Percentiles rank a stretch among this genome's conserved stretches.
Evolutionary conservation across 1,284 basidiomycete genomes (phyloP).

Genomic region (Trichosporon ovoides): DNA sequence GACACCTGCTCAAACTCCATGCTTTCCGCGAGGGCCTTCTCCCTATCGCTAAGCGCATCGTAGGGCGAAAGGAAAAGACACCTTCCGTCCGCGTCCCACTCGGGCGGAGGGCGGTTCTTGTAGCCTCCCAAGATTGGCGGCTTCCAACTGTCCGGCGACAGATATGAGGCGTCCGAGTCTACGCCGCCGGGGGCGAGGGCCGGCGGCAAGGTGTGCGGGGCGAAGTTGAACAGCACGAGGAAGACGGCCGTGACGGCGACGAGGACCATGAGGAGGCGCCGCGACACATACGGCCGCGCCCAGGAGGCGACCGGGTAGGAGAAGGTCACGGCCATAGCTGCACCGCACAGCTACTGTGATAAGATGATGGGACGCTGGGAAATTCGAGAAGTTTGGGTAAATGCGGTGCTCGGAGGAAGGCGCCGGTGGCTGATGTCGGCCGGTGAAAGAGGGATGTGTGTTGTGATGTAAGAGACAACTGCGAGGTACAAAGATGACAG

Average conservation of each 20-base stretch:
- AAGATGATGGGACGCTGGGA: too few species aligned
- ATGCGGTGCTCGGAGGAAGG: too few species aligned
- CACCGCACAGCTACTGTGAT: background rate
- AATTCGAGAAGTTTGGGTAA: too few species aligned
- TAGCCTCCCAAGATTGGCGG: slow-evolving; percentile 38
- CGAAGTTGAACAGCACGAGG: slow-evolving; percentile 40
- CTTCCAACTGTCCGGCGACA: slow-evolving; percentile 41
- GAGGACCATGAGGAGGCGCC: slow-evolving; percentile 19
- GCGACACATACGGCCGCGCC: background rate
- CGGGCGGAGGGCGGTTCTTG: slow-evolving; percentile 29
- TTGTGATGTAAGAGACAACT: too few species aligned
- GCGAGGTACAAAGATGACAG: too few species aligned
- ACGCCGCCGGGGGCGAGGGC: slow-evolving; percentile 28
- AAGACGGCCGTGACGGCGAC: slow-evolving; percentile 28
- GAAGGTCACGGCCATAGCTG: slow-evolving; percentile 10
- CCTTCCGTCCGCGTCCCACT: slow-evolving; percentile 45
- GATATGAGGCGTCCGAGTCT: slow-evolving; percentile 36
- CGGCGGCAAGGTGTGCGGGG: slow-evolving; percentile 35
- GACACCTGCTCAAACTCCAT: slow-evolving; percentile 36
- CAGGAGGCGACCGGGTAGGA: slow-evolving; percentile 20
- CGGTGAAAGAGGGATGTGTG: too few species aligned
- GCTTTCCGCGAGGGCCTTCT: slow-evolving; percentile 35
- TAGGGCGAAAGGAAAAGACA: slow-evolving; percentile 48
- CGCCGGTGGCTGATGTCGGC: too few species aligned
- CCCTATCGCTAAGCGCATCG: slow-evolving; percentile 38